Conservation (phyloP, 2,329 filamentous ascomycete genomes). For the Neoscytalidium dimidiatum region DNA sequence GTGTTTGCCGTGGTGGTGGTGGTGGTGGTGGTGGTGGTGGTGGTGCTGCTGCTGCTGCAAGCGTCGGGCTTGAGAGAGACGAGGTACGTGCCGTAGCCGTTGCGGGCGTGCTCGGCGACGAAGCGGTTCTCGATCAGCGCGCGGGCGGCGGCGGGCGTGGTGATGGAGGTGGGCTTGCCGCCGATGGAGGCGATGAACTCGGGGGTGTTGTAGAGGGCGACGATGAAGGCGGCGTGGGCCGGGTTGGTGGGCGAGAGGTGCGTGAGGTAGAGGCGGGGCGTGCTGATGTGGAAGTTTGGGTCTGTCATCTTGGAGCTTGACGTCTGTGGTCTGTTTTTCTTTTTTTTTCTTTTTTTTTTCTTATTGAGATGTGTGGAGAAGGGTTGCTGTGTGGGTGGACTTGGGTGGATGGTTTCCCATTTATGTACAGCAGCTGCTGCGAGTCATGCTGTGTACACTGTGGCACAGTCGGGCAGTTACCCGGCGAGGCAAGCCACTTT, state of each 20-base stretch:
- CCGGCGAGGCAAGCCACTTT: too few relatives aligned
- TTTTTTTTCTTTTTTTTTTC: neutral
- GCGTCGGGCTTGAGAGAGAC: constrained; percentile 28
- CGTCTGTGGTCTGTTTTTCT: neutral
- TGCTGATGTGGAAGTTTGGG: constrained; percentile 27
- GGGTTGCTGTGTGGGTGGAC: too few relatives aligned
- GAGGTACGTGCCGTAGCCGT: constrained; percentile 33
- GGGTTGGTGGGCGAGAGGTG: constrained; percentile 24
- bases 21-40: too few relatives aligned
- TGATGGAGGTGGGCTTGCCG: constrained; percentile 22
- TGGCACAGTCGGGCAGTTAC: too few relatives aligned
- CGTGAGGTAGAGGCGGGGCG: constrained; percentile 29
- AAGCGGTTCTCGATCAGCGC: neutral
- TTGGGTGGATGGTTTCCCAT: too few relatives aligned
- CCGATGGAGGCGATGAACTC: constrained; percentile 25
- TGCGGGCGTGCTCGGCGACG: constrained; percentile 26
- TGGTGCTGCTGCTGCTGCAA: too few relatives aligned
- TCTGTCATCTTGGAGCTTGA: constrained; percentile 21
- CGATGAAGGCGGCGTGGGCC: constrained; percentile 31
- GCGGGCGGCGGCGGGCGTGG: constrained; percentile 25
- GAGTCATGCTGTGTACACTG: neutral
- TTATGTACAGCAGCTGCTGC: too few relatives aligned
- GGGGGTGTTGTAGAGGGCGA: constrained; percentile 29
- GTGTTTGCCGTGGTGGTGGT: too few relatives aligned
- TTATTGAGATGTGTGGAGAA: too few relatives aligned